phyloP scores from a whole-genome alignment of 1,284 basidiomycete genomes.

The Cryptococcus jaspeensis region DNA sequence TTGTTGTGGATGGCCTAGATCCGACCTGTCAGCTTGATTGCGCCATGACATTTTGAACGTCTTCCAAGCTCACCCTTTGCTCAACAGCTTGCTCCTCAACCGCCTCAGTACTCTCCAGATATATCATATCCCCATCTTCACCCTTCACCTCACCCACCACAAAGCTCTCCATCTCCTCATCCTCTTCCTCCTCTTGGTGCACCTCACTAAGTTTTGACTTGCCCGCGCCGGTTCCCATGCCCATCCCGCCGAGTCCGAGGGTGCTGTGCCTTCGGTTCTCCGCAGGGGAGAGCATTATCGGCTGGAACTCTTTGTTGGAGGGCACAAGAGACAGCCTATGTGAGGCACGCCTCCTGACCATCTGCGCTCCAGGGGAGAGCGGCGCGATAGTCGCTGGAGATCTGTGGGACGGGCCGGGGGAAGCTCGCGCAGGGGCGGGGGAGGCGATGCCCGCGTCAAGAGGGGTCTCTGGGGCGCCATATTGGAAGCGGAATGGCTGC shows the following conservation, averaged over 20 bases:
- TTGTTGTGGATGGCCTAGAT: constrained; percentile 24
- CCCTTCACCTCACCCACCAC: constrained; percentile 34
- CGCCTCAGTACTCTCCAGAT: constrained; percentile 36
- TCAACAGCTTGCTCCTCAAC: constrained; percentile 2
- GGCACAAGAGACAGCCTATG: constrained; percentile 46
- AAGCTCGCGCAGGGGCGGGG: constrained; percentile 5
- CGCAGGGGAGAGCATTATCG: constrained; percentile 28
- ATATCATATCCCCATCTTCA: constrained; percentile 44
- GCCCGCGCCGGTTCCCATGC: neutral
- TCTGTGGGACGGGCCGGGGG: constrained; percentile 1
- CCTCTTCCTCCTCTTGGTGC: constrained; percentile 11
- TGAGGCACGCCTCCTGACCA: constrained; percentile 24
- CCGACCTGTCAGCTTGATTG: neutral
- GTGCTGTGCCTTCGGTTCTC: constrained; percentile 27
- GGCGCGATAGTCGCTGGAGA: neutral
- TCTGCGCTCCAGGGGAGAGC: neutral
- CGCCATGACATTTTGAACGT: neutral
- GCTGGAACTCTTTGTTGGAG: constrained; percentile 37
- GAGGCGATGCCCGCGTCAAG: constrained; percentile 6
- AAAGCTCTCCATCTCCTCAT: constrained; percentile 13
- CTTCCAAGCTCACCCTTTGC: no score
- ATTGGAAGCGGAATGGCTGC: constrained; percentile 48
- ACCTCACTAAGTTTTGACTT: constrained; percentile 17
- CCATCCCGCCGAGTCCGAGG: constrained; percentile 11
- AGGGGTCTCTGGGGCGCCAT: constrained; percentile 17